phyloP scores from a whole-genome alignment of 768 basidiomycete genomes.

The Collybia nuda region DNA sequence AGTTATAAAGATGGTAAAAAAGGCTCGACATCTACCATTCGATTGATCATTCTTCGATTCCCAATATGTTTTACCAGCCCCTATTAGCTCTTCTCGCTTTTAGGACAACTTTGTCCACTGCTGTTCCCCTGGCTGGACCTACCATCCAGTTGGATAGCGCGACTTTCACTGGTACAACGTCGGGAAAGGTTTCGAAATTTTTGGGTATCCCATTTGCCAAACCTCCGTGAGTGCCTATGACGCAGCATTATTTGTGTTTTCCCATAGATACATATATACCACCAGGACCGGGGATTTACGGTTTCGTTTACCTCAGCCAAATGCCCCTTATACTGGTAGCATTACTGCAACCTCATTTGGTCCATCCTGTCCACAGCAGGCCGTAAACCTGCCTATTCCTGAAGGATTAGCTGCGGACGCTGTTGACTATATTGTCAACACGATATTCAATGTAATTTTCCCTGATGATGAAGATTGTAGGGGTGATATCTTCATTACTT shows the following conservation, averaged over 20 bases:
- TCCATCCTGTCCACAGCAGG: slow-evolving; percentile 47
- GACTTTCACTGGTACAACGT: slow-evolving; percentile 38
- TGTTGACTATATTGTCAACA: slow-evolving; percentile 27
- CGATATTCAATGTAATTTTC: slow-evolving; percentile 20
- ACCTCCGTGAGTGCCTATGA: slow-evolving; percentile 38
- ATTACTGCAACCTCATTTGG: slow-evolving; percentile 40
- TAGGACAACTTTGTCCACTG: neutral
- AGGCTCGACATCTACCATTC: neutral
- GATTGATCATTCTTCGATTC: too few relatives aligned
- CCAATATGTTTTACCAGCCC: too few relatives aligned
- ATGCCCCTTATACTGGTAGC: slow-evolving; percentile 34
- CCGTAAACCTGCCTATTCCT: slow-evolving; percentile 27
- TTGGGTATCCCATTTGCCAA: slow-evolving; percentile 51
- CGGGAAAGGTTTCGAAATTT: slow-evolving; percentile 35
- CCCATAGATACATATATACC: neutral
- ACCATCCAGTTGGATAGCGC: slow-evolving; percentile 41
- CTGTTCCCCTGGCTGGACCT: slow-evolving; percentile 16
- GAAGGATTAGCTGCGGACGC: slow-evolving; percentile 24
- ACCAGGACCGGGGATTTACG: slow-evolving; percentile 37
- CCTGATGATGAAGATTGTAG: slow-evolving; percentile 43
- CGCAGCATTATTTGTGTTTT: neutral
- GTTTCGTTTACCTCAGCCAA: slow-evolving; percentile 40
- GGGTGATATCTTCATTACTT: slow-evolving; percentile 15
- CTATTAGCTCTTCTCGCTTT: too few relatives aligned
- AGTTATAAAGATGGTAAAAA: neutral